phyloP scores from a whole-genome alignment of 352 stramenopile genomes.

The Globisporangium middletonii region DNA sequence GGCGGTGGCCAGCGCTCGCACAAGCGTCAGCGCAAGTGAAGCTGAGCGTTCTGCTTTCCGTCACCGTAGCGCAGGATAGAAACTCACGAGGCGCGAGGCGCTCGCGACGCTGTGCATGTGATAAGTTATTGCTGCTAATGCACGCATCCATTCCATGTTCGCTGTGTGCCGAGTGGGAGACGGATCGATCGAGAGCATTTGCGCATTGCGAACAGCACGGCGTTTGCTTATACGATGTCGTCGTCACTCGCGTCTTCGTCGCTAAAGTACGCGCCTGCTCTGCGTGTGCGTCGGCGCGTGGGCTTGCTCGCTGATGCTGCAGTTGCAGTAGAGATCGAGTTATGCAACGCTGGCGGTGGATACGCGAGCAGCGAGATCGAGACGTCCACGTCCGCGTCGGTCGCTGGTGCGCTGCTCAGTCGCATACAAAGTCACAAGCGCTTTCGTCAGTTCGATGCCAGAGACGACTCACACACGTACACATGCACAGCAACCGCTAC shows the following conservation, averaged over 20 bases:
- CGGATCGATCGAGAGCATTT: not conserved
- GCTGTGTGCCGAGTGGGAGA: no score
- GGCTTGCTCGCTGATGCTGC: conserved; percentile 5
- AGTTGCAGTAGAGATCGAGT: not conserved
- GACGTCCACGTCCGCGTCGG: conserved; percentile 41
- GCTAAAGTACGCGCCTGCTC: conserved; percentile 60
- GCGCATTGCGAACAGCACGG: no score
- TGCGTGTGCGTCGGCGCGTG: conserved; percentile 23
- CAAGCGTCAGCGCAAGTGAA: conserved; percentile 64
- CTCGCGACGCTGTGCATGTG: no score
- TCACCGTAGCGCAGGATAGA: no score
- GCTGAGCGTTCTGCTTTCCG: no score
- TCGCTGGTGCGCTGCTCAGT: conserved; percentile 32
- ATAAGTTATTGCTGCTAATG: no score
- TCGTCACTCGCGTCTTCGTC: conserved; percentile 73
- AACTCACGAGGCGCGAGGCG: no score
- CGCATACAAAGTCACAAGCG: conserved; percentile 1
- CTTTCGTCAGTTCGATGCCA: not conserved
- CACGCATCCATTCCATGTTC: conserved; percentile 3
- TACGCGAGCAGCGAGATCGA: conserved; percentile 70
- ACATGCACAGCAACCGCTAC: not conserved
- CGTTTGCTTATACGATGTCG: conserved; percentile 6
- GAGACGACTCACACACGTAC: not conserved
- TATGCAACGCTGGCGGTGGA: conserved; percentile 15
- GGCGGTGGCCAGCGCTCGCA: conserved; percentile 19